These are phyloP conservation scores for Penicillium egyptiacum DNA, from an alignment of 495 filamentous ascomycete species.

Conservation along the genomic window DNA sequence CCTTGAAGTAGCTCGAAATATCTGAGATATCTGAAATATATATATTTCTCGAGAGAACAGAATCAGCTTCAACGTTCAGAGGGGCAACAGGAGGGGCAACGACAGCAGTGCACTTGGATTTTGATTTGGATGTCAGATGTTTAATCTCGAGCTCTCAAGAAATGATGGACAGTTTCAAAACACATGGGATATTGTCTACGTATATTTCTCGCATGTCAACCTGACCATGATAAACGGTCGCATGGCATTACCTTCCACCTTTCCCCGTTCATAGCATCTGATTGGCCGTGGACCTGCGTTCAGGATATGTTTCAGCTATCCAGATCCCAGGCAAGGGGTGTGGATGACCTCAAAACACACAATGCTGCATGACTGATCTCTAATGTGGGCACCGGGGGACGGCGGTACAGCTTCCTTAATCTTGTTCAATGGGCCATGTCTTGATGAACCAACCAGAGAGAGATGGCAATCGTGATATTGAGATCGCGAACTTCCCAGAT, in stretches of 20 bases:
- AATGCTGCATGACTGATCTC: slow-evolving; percentile 3
- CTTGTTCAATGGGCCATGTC: slow-evolving; percentile 19
- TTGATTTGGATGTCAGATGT: slow-evolving; percentile 1
- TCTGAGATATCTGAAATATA: neutral
- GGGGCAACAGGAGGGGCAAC: slow-evolving; percentile 5
- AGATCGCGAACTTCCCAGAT: slow-evolving; percentile 2
- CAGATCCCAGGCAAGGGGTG: slow-evolving; percentile 17
- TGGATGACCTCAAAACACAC: slow-evolving; percentile 6
- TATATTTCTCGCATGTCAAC: neutral
- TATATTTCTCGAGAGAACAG: neutral
- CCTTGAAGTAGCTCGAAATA: too few relatives aligned
- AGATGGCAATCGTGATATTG: neutral
- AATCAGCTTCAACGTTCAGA: neutral
- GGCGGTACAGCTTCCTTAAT: slow-evolving; percentile 16
- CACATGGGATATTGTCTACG: neutral
- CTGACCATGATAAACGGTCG: slow-evolving; percentile 2
- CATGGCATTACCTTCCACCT: neutral
- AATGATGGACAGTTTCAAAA: neutral
- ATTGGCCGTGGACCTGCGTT: slow-evolving; percentile 16
- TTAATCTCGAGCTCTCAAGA: neutral
- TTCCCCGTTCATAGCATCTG: neutral
- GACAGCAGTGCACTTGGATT: neutral
- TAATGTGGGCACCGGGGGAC: slow-evolving; percentile 14
- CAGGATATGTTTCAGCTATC: slow-evolving; percentile 21
- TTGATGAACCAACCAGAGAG: slow-evolving; percentile 24